Evolutionary conservation across 2,329 filamentous ascomycete species (phyloP), one percentile per base, ranked within the genome.

Genomic region (Penicillium sp.): DNA sequence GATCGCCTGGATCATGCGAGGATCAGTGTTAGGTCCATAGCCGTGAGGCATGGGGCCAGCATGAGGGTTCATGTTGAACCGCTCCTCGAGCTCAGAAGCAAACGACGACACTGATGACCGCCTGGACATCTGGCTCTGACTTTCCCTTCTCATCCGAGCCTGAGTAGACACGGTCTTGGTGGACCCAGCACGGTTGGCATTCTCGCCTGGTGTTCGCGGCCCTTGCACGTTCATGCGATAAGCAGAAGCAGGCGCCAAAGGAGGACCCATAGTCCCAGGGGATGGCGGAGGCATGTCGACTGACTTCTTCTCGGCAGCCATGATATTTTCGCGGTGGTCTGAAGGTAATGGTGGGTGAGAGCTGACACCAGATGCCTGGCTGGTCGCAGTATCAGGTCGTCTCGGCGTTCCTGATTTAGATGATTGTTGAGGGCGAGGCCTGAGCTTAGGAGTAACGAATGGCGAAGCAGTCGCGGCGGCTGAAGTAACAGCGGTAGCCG

Each of bases 1-100:
- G 60, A 99, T 96, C 44, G 94, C 94, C 75, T 96, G 91, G 62
- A 99, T 97, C 91, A 99, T 96, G 63, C 92, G 89, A 56, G 92
- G 92, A 74, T 99, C 94, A 5, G 91, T 95, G 57, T 83, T 82
- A 18, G 85, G 78, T 9, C 84, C 83, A 54, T 94, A 81, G 13
- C 86, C 86, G 42, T 77, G 72, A 25, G 79, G 76, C 50, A 76
- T 58, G 9, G 60, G 73, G 6, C 77, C 64, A 48, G 81, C 81
- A 51, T 81, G 71, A 22, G 71, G 74, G 10, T 83, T 80, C 36
- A 90, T 86, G 67, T 95, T 91, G 79, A 99, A 97, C 36, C 92
- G 84, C 53, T 86, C 86, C 64, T 99, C 94, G 18, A 99, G 77
- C 72, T 99, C 94, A 0, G 94, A 97, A 5, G 86, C 90, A 68